A percentile compares a stretch with the other conserved stretches of the same genome.
Conservation (phyloP, 2,329 filamentous ascomycete genomes). For the Monilinia polystroma region DNA sequence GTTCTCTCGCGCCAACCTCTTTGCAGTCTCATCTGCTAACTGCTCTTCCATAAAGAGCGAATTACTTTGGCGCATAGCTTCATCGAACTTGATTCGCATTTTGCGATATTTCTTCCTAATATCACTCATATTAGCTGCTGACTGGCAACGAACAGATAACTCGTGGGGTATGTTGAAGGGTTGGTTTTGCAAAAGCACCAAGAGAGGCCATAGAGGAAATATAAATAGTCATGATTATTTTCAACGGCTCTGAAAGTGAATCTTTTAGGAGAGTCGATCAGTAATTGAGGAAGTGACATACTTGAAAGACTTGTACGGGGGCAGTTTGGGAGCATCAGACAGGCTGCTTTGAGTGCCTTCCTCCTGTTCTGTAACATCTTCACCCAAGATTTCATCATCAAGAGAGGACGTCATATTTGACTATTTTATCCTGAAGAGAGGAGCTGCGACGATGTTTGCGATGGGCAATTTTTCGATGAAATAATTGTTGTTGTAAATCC, state of each 20-base stretch:
- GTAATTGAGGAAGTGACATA: neutral
- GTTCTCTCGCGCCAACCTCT: constrained; percentile 84
- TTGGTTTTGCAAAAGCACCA: constrained; percentile 1
- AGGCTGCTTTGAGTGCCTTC: constrained; percentile 11
- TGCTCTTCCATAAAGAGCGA: constrained; percentile 78
- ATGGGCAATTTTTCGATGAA: neutral
- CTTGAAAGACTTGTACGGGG: constrained; percentile 13
- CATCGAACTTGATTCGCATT: constrained; percentile 77
- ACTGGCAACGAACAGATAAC: neutral
- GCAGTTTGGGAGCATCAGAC: neutral
- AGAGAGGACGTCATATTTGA: constrained; percentile 14
- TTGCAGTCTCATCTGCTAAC: constrained; percentile 75
- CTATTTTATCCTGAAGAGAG: neutral
- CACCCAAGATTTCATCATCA: constrained; percentile 19
- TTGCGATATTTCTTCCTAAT: constrained; percentile 95
- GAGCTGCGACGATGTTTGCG: too few relatives aligned
- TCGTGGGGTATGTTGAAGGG: neutral
- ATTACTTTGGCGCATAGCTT: constrained; percentile 77
- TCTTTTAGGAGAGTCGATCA: neutral
- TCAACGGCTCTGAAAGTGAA: neutral
- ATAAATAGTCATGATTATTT: neutral
- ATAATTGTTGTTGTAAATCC: neutral
- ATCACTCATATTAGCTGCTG: constrained; percentile 46
- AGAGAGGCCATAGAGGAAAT: neutral
- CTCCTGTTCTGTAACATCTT: constrained; percentile 16